Evolutionary conservation across 1,284 basidiomycete genomes (phyloP), one percentile per base, ranked within the genome.

Genomic region (Singerocomus inundabilis): DNA sequence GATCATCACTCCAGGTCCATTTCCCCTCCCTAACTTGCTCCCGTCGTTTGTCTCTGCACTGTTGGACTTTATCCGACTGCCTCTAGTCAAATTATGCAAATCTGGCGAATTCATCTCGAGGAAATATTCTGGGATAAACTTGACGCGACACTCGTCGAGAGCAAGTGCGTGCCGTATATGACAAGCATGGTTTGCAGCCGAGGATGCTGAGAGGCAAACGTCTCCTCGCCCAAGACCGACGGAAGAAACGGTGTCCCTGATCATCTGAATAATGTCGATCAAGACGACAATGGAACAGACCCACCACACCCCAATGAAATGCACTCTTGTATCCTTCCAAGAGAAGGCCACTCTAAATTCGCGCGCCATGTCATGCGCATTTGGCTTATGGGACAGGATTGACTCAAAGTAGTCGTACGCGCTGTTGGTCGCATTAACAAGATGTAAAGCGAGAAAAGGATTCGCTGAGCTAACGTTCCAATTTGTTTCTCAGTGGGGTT

Each of bases 181-280:
- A 32, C 68, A 71, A n/a, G 69, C 57, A 48, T 70, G 61, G 4
- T 58, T 26, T 0, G 51, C 49, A 0, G 57, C 58, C 1, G 55
- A 49, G 12, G 56, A 58, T 0, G 60, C 60, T 3, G 57, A 54
- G 5, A 72, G 63, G 3, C 67, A 57, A 9, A 54, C 55, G 4
- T 64, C 62, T 8, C 44, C 49, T 35, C 54, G 54, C 5, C 59
- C n/a, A 12, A 70, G 30, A 1, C 71, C 71, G 2, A 71, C 57
- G 2, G 70, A 71, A 1, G 72, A 72, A 2, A 74, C 71, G 1
- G 73, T 73, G 53, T 77, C 76, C 77, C 74, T 76, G 32, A n/a
- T n/a, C n/a, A n/a, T n/a, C n/a, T n/a, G n/a, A n/a, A n/a, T n/a
- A n/a, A n/a, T n/a, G n/a, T n/a, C n/a, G n/a, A n/a, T n/a, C n/a